A percentile compares a stretch with the other conserved stretches of the same genome.
phyloP scores from a whole-genome alignment of 2,329 filamentous ascomycete species.

The Gaeumannomyces sp. region DNA sequence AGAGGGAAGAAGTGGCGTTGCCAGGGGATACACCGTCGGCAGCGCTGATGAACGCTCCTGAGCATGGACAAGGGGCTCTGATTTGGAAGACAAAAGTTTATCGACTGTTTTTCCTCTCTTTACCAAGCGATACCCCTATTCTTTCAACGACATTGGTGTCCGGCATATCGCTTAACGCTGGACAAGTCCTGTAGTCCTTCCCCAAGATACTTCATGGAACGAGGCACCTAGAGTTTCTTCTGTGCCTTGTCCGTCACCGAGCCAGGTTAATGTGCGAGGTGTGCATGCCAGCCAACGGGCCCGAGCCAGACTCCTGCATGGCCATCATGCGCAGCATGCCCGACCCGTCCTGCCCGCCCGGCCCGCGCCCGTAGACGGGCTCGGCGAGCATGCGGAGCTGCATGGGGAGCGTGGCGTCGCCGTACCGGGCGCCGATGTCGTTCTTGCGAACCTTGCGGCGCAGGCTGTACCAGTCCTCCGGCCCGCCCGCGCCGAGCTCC shows the following conservation, averaged over 20 bases:
- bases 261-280: not conserved
- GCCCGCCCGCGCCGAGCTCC: constrained; percentile 22
- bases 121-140: not conserved
- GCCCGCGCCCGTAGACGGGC: constrained; percentile 26
- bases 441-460: constrained; percentile 24
- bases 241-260: not conserved
- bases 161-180: too few relatives aligned
- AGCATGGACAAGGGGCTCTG: constrained; percentile 16
- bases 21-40: constrained; percentile 79
- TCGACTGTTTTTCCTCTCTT: not conserved
- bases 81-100: not conserved
- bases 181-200: too few relatives aligned
- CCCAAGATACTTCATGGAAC: too few relatives aligned
- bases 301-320: too few relatives aligned
- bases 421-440: constrained; percentile 36
- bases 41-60: constrained; percentile 36
- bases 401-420: constrained; percentile 38
- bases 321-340: too few relatives aligned
- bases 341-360: constrained; percentile 16
- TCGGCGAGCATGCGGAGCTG: constrained; percentile 44
- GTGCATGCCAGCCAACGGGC: not conserved
- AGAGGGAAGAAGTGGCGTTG: constrained; percentile 80
- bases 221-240: not conserved
- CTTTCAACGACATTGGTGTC: too few relatives aligned
- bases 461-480: constrained; percentile 24